Conservation (phyloP, 1,139 yeast species). For the Suhomyces terraborum region DNA sequence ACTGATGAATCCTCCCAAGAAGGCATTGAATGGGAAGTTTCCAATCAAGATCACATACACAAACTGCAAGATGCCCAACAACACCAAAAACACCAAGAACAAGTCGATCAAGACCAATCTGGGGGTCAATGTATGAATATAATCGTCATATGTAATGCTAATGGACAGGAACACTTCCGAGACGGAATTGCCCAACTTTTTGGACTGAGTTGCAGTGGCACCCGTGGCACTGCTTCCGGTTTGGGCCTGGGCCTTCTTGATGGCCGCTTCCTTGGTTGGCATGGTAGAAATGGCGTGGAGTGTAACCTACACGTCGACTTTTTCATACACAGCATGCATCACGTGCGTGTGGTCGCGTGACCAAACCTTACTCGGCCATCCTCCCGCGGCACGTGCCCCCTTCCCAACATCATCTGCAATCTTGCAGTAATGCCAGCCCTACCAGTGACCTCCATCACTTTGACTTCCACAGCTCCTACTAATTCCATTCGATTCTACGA, state of each 20-base stretch:
- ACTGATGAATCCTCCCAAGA: constrained; percentile 86
- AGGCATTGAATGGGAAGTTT: constrained; percentile 95
- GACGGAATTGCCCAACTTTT: constrained; percentile 21
- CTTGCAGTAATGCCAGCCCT: too few relatives aligned
- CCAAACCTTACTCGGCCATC: not conserved
- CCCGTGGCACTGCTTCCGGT: constrained; percentile 7
- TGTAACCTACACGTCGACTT: constrained; percentile 12
- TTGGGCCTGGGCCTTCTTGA: constrained; percentile 27
- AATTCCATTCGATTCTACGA: too few relatives aligned
- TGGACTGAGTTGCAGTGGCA: constrained; percentile 11
- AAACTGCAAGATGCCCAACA: constrained; percentile 77
- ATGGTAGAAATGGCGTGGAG: constrained; percentile 20
- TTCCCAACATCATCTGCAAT: not conserved
- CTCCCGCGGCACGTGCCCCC: not conserved
- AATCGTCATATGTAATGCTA: constrained; percentile 48
- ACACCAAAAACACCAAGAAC: constrained; percentile 73
- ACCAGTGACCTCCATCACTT: not conserved
- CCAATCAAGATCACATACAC: constrained; percentile 76
- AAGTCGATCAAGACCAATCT: constrained; percentile 69
- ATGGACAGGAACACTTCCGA: constrained; percentile 53
- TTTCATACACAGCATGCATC: constrained; percentile 3
- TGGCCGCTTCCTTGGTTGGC: constrained; percentile 40
- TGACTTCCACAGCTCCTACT: too few relatives aligned
- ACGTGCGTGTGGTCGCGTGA: constrained; percentile 4
- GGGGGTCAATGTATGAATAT: constrained; percentile 45